Evolutionary conservation across 2,329 filamentous ascomycete species (phyloP).

Genomic region (Colletotrichum tamarilloi): DNA sequence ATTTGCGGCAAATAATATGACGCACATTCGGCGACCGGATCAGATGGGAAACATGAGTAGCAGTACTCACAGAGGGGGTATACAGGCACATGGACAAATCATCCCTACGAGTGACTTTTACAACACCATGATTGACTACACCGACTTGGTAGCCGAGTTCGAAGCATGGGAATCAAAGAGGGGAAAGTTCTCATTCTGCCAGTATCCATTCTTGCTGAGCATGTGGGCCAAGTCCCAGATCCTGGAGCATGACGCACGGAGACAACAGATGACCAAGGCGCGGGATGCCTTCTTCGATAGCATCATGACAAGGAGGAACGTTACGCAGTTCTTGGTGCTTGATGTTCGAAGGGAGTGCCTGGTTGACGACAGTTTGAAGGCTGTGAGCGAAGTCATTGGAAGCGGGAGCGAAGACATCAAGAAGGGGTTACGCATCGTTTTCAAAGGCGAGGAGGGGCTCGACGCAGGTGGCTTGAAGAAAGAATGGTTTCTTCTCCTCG

Average conservation of each 20-base stretch:
- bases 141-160: conserved; percentile 87
- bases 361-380: conserved; percentile 86
- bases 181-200: conserved; percentile 86
- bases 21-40: conserved; percentile 49
- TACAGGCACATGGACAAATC: conserved; percentile 69
- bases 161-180: conserved; percentile 85
- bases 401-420: conserved; percentile 87
- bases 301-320: conserved; percentile 78
- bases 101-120: conserved; percentile 89
- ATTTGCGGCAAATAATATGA: conserved; percentile 81
- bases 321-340: conserved; percentile 82
- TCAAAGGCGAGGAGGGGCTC: conserved; percentile 88
- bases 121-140: conserved; percentile 85
- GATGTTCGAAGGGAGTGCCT: conserved; percentile 85
- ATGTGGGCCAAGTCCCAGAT: conserved; percentile 94
- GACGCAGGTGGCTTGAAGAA: conserved; percentile 91
- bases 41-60: conserved; percentile 35
- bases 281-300: conserved; percentile 92
- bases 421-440: conserved; percentile 87
- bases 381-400: conserved; percentile 87
- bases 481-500: conserved; percentile 92
- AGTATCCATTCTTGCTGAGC: conserved; percentile 91
- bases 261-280: conserved; percentile 90
- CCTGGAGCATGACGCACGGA: conserved; percentile 85
- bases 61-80: conserved; percentile 51